These are phyloP conservation scores for Geranomyces michiganensis DNA, from an alignment of 192 early-diverging fungal genomes.

Conservation along the genomic window DNA sequence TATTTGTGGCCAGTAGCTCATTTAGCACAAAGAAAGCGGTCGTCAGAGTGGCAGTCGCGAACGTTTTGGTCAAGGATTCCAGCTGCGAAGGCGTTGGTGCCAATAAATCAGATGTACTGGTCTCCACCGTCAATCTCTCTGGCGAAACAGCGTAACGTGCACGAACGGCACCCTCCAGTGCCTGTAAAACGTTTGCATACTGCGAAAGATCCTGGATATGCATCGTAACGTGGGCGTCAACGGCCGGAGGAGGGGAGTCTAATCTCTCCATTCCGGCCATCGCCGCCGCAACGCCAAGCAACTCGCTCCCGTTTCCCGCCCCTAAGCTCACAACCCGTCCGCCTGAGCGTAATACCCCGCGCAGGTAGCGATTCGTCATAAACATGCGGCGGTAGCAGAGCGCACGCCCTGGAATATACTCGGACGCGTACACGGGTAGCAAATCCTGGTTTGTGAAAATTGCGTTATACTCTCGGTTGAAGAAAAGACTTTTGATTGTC, in stretches of 20 bases:
- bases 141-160: not conserved
- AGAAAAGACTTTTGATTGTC: constrained; percentile 82
- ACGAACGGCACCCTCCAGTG: constrained; percentile 23
- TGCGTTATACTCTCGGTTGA: constrained; percentile 75
- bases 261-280: constrained; percentile 19
- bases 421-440: constrained; percentile 81
- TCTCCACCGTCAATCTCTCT: not conserved
- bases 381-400: constrained; percentile 85
- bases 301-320: constrained; percentile 83
- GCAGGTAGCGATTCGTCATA: constrained; percentile 48
- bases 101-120: constrained; percentile 33
- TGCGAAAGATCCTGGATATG: constrained; percentile 45
- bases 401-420: constrained; percentile 83
- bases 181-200: constrained; percentile 30
- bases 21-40: constrained; percentile 94
- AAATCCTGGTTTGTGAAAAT: constrained; percentile 78
- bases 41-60: constrained; percentile 68
- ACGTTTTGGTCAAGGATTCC: not conserved
- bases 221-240: not conserved
- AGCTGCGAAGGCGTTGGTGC: constrained; percentile 4
- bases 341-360: constrained; percentile 46
- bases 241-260: not conserved
- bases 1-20: constrained; percentile 80
- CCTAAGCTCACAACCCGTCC: constrained; percentile 71
- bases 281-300: constrained; percentile 78